These are phyloP conservation scores for Tritrichomonas musculus DNA, from an alignment of 208 protist species.

Conservation along the genomic window DNA sequence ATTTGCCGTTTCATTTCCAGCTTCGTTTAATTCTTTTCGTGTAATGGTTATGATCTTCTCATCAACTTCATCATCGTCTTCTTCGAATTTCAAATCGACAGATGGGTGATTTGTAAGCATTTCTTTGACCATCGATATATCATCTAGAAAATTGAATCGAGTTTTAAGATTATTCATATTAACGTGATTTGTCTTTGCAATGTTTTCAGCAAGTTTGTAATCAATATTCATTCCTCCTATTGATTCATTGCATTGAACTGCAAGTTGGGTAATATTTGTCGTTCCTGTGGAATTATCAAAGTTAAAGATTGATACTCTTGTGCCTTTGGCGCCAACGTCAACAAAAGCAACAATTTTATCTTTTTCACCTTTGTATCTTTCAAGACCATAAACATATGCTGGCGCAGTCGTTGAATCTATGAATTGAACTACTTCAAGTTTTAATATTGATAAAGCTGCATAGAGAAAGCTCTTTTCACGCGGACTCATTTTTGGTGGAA, in stretches of 20 bases:
- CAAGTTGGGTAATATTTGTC: not conserved
- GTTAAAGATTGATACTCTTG: not conserved
- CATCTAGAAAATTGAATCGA: not conserved
- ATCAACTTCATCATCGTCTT: conserved; percentile 3
- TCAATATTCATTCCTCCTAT: not conserved
- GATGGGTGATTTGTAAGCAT: not conserved
- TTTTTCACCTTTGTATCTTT: not conserved
- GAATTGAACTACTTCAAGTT: not conserved
- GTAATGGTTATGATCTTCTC: not conserved
- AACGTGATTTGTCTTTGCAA: not conserved
- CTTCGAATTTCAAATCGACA: not conserved
- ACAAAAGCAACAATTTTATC: not conserved
- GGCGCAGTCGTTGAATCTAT: not conserved
- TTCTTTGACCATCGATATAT: not conserved
- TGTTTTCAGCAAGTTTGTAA: not conserved
- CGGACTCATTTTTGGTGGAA: not conserved
- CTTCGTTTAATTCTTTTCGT: not conserved
- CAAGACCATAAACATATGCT: not conserved
- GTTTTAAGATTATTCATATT: not conserved
- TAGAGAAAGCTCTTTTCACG: not conserved
- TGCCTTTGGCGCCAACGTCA: not conserved
- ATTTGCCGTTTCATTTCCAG: not conserved
- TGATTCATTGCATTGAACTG: not conserved
- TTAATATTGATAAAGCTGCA: not conserved
- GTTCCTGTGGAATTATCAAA: not conserved